Base-by-base conservation (phyloP, 768 basidiomycete species). In the Galerina marginata region DNA sequence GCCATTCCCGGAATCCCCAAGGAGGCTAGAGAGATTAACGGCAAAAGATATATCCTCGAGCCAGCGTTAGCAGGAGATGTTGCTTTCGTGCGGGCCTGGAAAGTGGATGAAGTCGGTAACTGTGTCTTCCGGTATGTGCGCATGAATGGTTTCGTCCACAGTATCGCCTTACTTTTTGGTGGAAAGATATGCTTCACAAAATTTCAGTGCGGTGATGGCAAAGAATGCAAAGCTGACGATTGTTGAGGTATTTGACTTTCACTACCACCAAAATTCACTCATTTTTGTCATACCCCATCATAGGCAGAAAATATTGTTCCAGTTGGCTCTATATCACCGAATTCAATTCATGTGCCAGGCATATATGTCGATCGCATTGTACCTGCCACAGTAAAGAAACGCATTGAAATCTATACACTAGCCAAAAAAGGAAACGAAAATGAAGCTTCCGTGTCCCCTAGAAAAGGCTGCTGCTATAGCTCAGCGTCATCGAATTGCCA, bases 311-410 rank as follows among this genome's bases (percentile, higher is more conserved):
- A 93, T 65, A 95, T 97, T 58, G 93, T 96, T 25, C 90, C 94
- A 2, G 77, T 86, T 33, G 95, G 95, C 11, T 82, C 87, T 6
- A 78, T 97, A 59, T 91, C 91, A 51, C 90, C 94, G 12, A 88
- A 91, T 68, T 79, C 86, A 26, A 87, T 97, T 56, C 95, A 94
- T 70, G 74, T 93, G 16, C 92, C 91, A 2, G 91, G 91, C 25
- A 87, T 93, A 67, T 95, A 94, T 72, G 89, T 97, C 60, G 89
- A 97, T 75, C 88, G 95, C 54, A 90, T 97, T 62, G 92, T 97
- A 51, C 79, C 79, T 48, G 87, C 95, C 9, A 91, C 88, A 0
- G 79, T 82, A 10, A 85, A 89, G 48, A 96, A 95, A 73, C 77
- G 83, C 16, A 89, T 96, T 47, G 95, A 96, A 75, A 79, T 88